Evolutionary conservation across 2,329 filamentous ascomycete genomes (phyloP), one percentile per base, ranked within the genome.

Genomic region (Aspergillus puulaauensis): DNA sequence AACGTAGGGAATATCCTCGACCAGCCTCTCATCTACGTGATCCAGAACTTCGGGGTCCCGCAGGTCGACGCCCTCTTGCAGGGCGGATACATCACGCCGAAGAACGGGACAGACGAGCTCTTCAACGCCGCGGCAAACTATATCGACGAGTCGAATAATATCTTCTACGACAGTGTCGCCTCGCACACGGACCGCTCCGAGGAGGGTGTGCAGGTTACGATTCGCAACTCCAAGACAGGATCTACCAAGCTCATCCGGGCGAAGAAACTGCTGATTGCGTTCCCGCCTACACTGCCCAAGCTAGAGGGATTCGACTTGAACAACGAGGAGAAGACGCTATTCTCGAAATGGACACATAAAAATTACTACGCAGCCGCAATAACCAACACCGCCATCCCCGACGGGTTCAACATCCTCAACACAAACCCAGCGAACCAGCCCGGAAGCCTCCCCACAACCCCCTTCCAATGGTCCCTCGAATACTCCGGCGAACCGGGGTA

Each of bases 331-430:
- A 50, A 17, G 1, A 21, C 43, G 0, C 62, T 78, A 9, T 77
- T 79, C 58, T 17, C 54, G 3, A 69, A 77, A 54, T 77, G 78
- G 59, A 58, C 51, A n/a, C 70, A 72, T 54, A 70, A 61, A 0
- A 71, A 63, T 2, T 80, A 77, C 68, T 81, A 76, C 60, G 71
- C 69, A 3, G 67, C 61, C 4, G 48, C 80, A 0, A 46, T 80
- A 4, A 69, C 68, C 2, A 75, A 77, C 44, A 77, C 75, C 3
- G 74, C 74, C 1, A 48, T 80, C 5, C 68, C 74, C 1, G 60
- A 61, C 15, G 63, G 59, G 21, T 12, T 65, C 12, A 61, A 73
- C 31, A 45, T 66, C n/a, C 44, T 61, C 11, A 71, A 73, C 60
- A 52, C 67, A 35, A 66, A 65, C 9, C 54, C 66, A 1, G 48